Evolutionary conservation across 306 rosid species (phyloP), one percentile per base, ranked within the genome.

Genomic region (Geum urbanum): DNA sequence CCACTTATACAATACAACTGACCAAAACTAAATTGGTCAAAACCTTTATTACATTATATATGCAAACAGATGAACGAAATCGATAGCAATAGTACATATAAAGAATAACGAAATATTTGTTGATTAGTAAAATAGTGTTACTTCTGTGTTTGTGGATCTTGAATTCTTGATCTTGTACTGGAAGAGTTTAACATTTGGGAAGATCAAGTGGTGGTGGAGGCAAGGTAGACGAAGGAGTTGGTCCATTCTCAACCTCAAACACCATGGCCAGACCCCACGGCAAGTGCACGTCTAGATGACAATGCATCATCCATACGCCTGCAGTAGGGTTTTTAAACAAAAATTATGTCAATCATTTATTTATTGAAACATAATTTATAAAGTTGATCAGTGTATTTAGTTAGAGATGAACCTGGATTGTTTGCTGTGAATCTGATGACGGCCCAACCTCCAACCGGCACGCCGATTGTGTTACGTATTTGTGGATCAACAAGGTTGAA

Each of bases 211-310:
- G 97, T 11, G 95, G 90, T 0, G 86, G 74, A 60, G 90, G 92
- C 67, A 88, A 47, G 6, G 74, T 61, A 0, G 85, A 51, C 5
- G 72, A 37, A 11, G 15, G 64, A 1, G 78, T 74, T 14, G 76
- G 74, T 52, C 87, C 87, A 27, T 80, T 80, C 71, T 71, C 74
- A 32, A 83, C 80, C 50, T 83, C 87, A 47, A 80, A 83, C 8
- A 81, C 90, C 86, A 77, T 86, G 37, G 47, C 80, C 43, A 91
- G 65, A 0, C 97, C 97, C 87, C 89, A 85, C 0, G 97, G 87
- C 79, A 91, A n/a, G 71, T 91, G 92, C 18, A 51, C 78, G 8
- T 91, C 90, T 39, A 91, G 18, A 69, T 91, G 97, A 68, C 95
- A 91, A 8, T 88, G 95, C 9, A 76, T 72, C 15, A 83, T 4